Conservation (phyloP, 2,329 filamentous ascomycete genomes). For the Colletotrichum phormii region DNA sequence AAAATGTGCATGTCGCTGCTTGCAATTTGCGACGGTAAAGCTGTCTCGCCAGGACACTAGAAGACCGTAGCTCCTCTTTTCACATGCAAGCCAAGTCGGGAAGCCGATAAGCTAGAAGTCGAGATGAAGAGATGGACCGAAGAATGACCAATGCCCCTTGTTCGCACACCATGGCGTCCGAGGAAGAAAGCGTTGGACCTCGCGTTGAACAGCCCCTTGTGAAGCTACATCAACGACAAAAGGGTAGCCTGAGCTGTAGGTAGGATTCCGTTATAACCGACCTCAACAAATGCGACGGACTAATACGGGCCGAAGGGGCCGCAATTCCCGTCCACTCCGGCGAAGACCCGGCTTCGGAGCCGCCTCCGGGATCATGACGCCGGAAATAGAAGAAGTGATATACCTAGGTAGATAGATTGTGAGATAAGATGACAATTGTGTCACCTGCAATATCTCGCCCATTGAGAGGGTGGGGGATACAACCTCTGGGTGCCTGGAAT, state of each 20-base stretch:
- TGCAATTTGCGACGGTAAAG: background rate
- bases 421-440: no score
- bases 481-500: background rate
- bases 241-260: no score
- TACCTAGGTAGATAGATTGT: no score
- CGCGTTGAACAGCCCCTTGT: background rate
- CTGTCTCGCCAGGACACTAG: background rate
- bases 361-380: background rate
- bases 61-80: background rate
- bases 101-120: slow-evolving; percentile 9
- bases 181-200: background rate
- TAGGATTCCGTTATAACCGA: no score
- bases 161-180: background rate
- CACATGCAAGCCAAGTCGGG: slow-evolving; percentile 20
- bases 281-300: background rate
- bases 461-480: background rate
- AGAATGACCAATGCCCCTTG: background rate
- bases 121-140: background rate
- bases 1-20: background rate
- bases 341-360: no score
- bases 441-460: background rate
- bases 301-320: background rate
- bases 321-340: background rate
- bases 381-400: background rate
- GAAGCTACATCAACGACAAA: no score